Conservation (phyloP, 2,329 filamentous ascomycete species). For the Talaromyces rugulosus region DNA sequence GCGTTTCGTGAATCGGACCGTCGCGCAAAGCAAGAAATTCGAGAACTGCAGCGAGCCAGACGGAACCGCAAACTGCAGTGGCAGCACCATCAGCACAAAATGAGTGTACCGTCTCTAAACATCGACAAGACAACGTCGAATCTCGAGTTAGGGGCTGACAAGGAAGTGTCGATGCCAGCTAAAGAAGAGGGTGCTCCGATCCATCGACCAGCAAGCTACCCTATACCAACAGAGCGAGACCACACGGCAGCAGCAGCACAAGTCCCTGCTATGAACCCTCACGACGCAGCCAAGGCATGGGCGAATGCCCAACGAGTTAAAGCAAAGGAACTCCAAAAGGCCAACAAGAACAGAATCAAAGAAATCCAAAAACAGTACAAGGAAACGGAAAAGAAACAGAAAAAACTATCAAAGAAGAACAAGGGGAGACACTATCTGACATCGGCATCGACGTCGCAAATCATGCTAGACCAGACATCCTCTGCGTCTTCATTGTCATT, state of each 20-base stretch:
- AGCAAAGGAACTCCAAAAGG: slow-evolving; percentile 12
- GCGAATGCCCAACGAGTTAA: slow-evolving; percentile 9
- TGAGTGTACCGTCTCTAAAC: background rate
- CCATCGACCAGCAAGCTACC: background rate
- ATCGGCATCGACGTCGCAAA: background rate
- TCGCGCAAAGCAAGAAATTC: slow-evolving; percentile 33
- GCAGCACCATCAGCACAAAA: background rate
- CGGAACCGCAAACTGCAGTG: slow-evolving; percentile 11
- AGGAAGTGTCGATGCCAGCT: background rate
- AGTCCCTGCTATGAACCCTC: slow-evolving; percentile 5
- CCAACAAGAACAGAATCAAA: slow-evolving; percentile 12
- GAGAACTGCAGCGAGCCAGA: slow-evolving; percentile 21
- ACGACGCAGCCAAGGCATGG: slow-evolving; percentile 14
- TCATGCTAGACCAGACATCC: background rate
- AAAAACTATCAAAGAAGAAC: slow-evolving; percentile 9
- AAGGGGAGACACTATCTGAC: background rate
- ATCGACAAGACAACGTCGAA: background rate
- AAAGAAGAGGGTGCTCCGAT: background rate
- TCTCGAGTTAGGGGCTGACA: background rate
- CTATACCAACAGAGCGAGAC: background rate
- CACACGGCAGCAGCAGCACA: background rate
- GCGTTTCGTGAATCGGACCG: slow-evolving; percentile 33
- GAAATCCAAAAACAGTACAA: slow-evolving; percentile 11
- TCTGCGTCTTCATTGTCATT: background rate
- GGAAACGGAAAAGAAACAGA: slow-evolving; percentile 10